These are phyloP conservation scores for Datisca glomerata DNA, from an alignment of 306 rosid species.

Conservation along the genomic window DNA sequence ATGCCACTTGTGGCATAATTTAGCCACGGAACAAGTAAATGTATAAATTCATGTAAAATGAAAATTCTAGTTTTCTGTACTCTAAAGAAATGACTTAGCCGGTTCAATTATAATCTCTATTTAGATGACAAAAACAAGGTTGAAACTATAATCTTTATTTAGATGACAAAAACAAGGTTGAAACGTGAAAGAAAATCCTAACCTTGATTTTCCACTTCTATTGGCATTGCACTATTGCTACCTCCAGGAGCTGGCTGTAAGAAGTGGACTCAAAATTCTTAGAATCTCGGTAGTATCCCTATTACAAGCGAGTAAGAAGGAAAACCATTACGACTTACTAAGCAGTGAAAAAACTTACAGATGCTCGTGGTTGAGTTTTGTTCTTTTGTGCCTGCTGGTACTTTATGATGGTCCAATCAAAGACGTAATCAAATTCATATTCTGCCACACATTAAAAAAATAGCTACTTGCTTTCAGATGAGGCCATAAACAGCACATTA, in stretches of 20 bases:
- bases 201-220: constrained; percentile 56
- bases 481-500: too few relatives aligned
- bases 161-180: too few relatives aligned
- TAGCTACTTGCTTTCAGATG: too few relatives aligned
- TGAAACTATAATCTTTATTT: too few relatives aligned
- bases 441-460: constrained; percentile 33
- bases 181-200: too few relatives aligned
- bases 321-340: not conserved
- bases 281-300: constrained; percentile 14
- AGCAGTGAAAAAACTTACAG: constrained; percentile 40
- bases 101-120: too few relatives aligned
- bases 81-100: too few relatives aligned
- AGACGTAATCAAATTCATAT: constrained; percentile 71
- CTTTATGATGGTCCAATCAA: constrained; percentile 87
- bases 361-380: constrained; percentile 34
- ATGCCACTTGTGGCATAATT: too few relatives aligned
- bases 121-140: too few relatives aligned
- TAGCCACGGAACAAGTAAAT: too few relatives aligned
- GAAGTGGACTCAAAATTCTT: constrained; percentile 15
- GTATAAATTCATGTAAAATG: too few relatives aligned
- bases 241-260: constrained; percentile 51
- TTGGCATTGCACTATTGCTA: constrained; percentile 41
- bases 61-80: too few relatives aligned
- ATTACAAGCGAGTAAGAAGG: constrained; percentile 5
- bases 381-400: constrained; percentile 79